Evolutionary conservation across 768 basidiomycete genomes (phyloP), one percentile per base, ranked within the genome.

Genomic region (Jaapia argillacea): DNA sequence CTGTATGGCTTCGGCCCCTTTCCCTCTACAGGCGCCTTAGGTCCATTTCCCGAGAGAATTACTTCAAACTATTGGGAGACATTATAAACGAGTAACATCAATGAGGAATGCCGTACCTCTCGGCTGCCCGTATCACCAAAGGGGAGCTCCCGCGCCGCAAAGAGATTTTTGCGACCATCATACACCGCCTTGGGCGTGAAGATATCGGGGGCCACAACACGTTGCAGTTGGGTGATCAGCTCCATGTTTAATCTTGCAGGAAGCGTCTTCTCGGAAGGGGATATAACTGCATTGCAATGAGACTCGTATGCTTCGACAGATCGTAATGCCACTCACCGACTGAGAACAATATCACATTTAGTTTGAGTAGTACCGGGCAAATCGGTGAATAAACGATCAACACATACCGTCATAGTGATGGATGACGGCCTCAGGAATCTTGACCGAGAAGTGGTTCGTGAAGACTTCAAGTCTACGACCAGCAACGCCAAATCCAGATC

Each of bases 151-250:
- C 72, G 67, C 12, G 75, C 62, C 20, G 80, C 68, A 52, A 85
- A 90, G 38, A 79, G 58, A 48, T 88, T 89, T 59, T 87, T 89
- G 33, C 83, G 70, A 0, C 86, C 86, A 45, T 89, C 87, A 47
- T 87, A 89, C 2, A 76, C 85, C 14, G 70, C 80, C 12, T 70
- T 75, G 6, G 83, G 85, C 2, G 75, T 84, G 54, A 90, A 90
- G 18, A 84, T 64, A n/a, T 71, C 60, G 0, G 76, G 77, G 1
- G 77, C 75, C 3, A 72, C 67, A 0, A 63, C 56, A 3, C 63
- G 65, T 56, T 90, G 88, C 12, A 90, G 58, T 13, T 64, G 65
- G 12, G 69, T 68, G 39, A 90, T 79, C 6, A 90, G 61, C 12
- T 81, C 77, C 67, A 89, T 69, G 46, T 86, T 88, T 4, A 85